phyloP scores from a whole-genome alignment of 305 asterid species.

The Withania somnifera region DNA sequence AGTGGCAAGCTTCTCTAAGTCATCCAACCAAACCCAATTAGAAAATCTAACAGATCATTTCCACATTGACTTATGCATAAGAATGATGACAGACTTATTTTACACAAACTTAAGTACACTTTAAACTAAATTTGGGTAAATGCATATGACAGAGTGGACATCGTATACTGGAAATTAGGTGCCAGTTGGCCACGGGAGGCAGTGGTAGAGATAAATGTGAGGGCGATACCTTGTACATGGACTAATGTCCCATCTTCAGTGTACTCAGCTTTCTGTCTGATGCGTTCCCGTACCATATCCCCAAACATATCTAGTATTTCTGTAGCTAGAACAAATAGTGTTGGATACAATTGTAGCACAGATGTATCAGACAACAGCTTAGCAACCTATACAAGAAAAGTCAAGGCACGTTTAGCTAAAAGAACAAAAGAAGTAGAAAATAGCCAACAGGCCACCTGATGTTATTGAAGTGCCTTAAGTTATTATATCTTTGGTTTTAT shows the following conservation, averaged over 20 bases:
- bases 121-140: background rate
- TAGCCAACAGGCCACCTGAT: background rate
- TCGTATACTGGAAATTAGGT: background rate
- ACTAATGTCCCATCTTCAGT: slow-evolving; percentile 40
- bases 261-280: slow-evolving; percentile 48
- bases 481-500: background rate
- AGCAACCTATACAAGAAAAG: slow-evolving; percentile 44
- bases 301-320: slow-evolving; percentile 84
- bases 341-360: slow-evolving; percentile 62
- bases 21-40: background rate
- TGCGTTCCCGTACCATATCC: slow-evolving; percentile 71
- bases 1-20: background rate
- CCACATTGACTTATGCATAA: background rate
- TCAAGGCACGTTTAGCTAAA: slow-evolving; percentile 14
- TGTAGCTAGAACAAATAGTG: slow-evolving; percentile 64
- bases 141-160: background rate
- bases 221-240: slow-evolving; percentile 46
- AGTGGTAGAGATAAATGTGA: background rate
- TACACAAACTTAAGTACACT: background rate
- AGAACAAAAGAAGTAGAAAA: background rate
- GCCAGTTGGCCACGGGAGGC: background rate
- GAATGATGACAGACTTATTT: background rate
- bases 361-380: slow-evolving; percentile 75
- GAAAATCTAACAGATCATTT: background rate
- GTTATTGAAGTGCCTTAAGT: background rate